These are phyloP conservation scores for Collybia mongolica DNA, from an alignment of 768 basidiomycete genomes.

Conservation along the genomic window DNA sequence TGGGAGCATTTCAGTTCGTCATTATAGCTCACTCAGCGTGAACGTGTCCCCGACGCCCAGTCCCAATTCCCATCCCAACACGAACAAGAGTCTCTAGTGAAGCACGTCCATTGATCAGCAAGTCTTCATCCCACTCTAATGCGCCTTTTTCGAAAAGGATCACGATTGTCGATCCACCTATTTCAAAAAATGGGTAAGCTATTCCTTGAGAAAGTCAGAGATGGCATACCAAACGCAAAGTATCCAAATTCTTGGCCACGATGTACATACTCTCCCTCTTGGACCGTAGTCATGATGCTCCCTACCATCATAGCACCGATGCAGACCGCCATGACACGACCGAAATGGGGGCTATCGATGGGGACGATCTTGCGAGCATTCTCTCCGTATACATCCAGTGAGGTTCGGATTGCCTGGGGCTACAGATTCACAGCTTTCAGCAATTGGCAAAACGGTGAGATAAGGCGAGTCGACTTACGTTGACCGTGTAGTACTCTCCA, in stretches of 20 bases:
- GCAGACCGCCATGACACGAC: conserved; percentile 89
- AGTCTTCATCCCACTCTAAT: conserved; percentile 90
- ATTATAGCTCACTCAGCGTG: too few species aligned
- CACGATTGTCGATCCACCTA: conserved; percentile 92
- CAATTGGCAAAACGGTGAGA: too few species aligned
- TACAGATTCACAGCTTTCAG: conserved; percentile 22
- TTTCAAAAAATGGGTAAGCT: background rate
- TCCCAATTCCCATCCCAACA: conserved; percentile 84
- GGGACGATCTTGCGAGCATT: conserved; percentile 92
- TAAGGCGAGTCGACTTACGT: conserved; percentile 44
- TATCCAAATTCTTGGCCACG: conserved; percentile 92
- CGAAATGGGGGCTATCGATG: conserved; percentile 87
- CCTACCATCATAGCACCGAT: conserved; percentile 96
- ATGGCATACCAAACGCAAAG: conserved; percentile 84
- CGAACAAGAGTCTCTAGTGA: conserved; percentile 89
- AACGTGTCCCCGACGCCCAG: conserved; percentile 5
- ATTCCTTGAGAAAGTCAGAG: conserved; percentile 2
- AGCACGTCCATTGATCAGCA: conserved; percentile 79
- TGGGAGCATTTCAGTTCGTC: too few species aligned
- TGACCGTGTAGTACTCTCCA: conserved; percentile 97
- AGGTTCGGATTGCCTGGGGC: conserved; percentile 92
- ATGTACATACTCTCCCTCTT: conserved; percentile 76
- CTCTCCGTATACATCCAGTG: conserved; percentile 91
- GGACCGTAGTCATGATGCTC: conserved; percentile 83
- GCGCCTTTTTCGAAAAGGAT: conserved; percentile 82